These are phyloP conservation scores for Monosporascus sp. DNA, from an alignment of 2,329 filamentous ascomycete genomes.

Conservation along the genomic window DNA sequence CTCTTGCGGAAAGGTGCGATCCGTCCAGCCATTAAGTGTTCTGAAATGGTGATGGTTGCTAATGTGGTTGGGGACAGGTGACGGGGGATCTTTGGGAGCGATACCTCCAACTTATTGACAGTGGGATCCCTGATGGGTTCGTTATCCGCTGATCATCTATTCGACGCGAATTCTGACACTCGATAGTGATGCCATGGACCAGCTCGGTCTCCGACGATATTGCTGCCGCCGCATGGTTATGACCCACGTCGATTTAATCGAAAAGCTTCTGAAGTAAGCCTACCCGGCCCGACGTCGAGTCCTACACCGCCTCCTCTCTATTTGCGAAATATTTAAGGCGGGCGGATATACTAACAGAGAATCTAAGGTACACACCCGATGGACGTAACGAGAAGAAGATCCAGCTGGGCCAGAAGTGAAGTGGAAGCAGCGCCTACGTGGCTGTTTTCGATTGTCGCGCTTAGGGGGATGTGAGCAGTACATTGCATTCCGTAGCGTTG, in stretches of 20 bases:
- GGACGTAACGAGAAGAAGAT: conserved; percentile 60
- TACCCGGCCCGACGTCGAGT: not conserved
- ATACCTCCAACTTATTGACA: conserved; percentile 83
- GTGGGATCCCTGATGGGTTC: conserved; percentile 69
- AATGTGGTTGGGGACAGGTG: conserved; percentile 54
- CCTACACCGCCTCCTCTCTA: not conserved
- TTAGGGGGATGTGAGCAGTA: conserved; percentile 2
- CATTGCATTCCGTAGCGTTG: conserved; percentile 27
- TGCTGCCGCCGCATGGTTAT: conserved; percentile 99
- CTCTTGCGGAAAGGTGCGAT: conserved; percentile 89
- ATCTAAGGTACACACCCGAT: conserved; percentile 53
- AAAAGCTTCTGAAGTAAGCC: conserved; percentile 88
- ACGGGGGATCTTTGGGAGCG: conserved; percentile 96
- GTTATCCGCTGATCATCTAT: conserved; percentile 20
- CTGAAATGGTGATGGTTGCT: conserved; percentile 5
- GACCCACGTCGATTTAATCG: conserved; percentile 97
- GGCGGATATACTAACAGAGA: conserved; percentile 8
- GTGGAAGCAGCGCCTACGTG: not conserved
- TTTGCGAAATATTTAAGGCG: not conserved
- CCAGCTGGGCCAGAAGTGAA: conserved; percentile 28
- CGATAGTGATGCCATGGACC: conserved; percentile 89
- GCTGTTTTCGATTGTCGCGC: conserved; percentile 1
- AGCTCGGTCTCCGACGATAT: conserved; percentile 89
- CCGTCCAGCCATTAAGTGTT: not conserved
- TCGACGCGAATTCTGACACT: conserved; percentile 18